Evolutionary conservation across 2,329 filamentous ascomycete genomes (phyloP).

Genomic region (Thielaviopsis euricoi): DNA sequence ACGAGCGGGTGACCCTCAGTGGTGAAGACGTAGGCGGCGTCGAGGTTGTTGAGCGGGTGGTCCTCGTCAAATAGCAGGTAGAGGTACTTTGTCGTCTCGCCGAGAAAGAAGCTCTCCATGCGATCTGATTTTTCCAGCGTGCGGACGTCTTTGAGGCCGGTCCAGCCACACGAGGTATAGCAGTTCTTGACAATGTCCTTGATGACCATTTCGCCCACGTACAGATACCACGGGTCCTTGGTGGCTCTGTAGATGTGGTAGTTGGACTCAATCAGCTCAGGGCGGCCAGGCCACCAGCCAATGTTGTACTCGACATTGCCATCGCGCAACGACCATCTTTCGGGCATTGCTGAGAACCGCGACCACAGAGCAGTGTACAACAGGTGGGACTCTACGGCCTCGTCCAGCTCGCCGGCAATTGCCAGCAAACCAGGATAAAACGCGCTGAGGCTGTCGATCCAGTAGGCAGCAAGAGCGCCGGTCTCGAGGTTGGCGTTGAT

Average conservation of each 20-base stretch:
- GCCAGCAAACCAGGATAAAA: conserved; percentile 86
- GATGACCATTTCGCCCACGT: conserved; percentile 90
- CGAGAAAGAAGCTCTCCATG: conserved; percentile 98
- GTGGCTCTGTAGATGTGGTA: conserved; percentile 94
- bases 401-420: conserved; percentile 75
- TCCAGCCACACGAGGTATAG: conserved; percentile 85
- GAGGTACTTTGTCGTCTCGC: conserved; percentile 90
- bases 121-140: conserved; percentile 78
- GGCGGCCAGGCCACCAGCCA: conserved; percentile 86
- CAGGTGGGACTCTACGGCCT: conserved; percentile 78
- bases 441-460: conserved; percentile 91
- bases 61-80: conserved; percentile 76
- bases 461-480: conserved; percentile 74
- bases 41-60: conserved; percentile 75
- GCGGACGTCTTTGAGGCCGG: conserved; percentile 67
- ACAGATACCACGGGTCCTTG: conserved; percentile 86
- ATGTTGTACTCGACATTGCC: conserved; percentile 73
- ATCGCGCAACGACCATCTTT: conserved; percentile 79
- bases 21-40: conserved; percentile 81
- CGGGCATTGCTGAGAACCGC: conserved; percentile 80
- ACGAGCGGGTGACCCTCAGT: conserved; percentile 91
- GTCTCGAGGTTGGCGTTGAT: conserved; percentile 79
- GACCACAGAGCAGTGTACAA: conserved; percentile 91
- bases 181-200: conserved; percentile 77
- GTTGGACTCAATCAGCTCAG: conserved; percentile 92